Base-by-base conservation (phyloP, 495 filamentous ascomycete species). In the Penicillium crystallinum region DNA sequence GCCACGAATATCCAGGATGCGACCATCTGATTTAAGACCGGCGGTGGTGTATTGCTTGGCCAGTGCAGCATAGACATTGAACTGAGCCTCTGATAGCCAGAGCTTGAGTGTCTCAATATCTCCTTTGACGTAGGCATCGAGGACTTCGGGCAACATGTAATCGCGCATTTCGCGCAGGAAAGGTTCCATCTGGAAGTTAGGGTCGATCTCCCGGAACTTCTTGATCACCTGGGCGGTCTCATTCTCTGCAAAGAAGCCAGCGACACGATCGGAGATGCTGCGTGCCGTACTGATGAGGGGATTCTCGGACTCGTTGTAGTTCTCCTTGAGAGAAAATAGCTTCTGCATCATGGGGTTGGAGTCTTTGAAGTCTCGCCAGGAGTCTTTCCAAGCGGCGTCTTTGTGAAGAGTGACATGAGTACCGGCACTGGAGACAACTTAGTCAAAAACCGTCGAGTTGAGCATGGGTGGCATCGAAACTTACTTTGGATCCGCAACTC, bases 71-170 rank as follows among this genome's bases (percentile, higher is more conserved):
- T 97, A 98, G 56, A 98, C 93, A 27, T 85, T 86, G 70, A 84
- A 97, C 66, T 98, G 93, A 2, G 93, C 91, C 30, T 91, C 95
- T 0, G 88, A 93, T 6, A 98, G 83, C 93, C 93, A 98, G 12
- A 92, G 79, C 68, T 91, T 91, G 34, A 98, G 77, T 0, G 88
- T 91, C 63, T 95, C 90, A 14, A 84, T 77, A 65, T 98, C 95
- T 46, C 91, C 93, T 75, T 95, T 97, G 46, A 97, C 93, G 55
- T 98, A 98, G 5, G 95, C 95, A 60, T 98, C 93, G 7, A 98
- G 82, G 3, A 97, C 95, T 68, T 98, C 93, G 1, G 93, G 93
- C 6, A 98, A 80, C 54, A 97, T 97, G 69, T 97, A 98, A 73
- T 97, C 95, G 60, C 93, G 86, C 70, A 98, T 87, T 52, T 98